Conservation (phyloP, 1,284 basidiomycete genomes). For the Naganishia albida region DNA sequence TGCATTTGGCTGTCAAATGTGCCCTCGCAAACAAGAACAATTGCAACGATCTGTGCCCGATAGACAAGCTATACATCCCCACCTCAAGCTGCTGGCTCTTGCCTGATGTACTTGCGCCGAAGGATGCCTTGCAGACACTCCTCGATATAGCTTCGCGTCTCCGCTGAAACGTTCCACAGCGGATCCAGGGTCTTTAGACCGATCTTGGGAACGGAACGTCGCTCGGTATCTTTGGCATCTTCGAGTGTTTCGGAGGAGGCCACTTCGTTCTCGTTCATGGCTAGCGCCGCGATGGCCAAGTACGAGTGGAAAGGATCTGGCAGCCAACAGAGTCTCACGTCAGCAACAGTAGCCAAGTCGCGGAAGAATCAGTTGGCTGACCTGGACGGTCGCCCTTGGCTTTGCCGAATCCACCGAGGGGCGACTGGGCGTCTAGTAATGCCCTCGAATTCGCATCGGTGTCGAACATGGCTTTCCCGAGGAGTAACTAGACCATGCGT, state of each 20-base stretch:
- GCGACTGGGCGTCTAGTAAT: slow-evolving; percentile 73
- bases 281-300: slow-evolving; percentile 75
- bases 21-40: too few relatives aligned
- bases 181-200: slow-evolving; percentile 28
- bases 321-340: not conserved
- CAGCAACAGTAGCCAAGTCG: too few relatives aligned
- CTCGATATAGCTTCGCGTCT: slow-evolving; percentile 26
- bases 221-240: not conserved
- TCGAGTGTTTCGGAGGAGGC: not conserved
- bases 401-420: slow-evolving; percentile 81
- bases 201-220: not conserved
- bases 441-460: slow-evolving; percentile 62
- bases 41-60: too few relatives aligned
- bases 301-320: slow-evolving; percentile 89
- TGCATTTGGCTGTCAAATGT: too few relatives aligned
- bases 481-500: slow-evolving; percentile 18
- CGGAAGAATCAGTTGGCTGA: slow-evolving; percentile 49
- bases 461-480: slow-evolving; percentile 55
- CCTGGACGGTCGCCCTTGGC: slow-evolving; percentile 74
- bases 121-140: slow-evolving; percentile 2
- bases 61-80: too few relatives aligned
- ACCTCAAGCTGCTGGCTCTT: not conserved
- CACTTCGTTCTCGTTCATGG: slow-evolving; percentile 43
- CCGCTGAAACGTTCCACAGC: slow-evolving; percentile 31
- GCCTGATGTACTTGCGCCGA: not conserved